phyloP scores from a whole-genome alignment of 225 moss, liverwort and hornwort genomes.

The Polytrichum formosum region DNA sequence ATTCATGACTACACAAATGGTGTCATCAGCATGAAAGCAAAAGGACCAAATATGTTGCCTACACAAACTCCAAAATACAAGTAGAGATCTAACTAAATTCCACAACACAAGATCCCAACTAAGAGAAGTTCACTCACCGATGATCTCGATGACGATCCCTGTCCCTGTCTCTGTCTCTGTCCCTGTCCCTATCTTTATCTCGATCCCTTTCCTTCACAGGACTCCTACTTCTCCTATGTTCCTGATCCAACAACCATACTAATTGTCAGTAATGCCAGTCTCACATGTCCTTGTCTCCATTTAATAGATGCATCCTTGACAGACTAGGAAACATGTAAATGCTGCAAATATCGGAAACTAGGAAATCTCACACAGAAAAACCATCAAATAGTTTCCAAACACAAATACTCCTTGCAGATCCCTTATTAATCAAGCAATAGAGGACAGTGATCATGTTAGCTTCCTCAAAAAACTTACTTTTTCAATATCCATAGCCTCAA shows the following conservation, averaged over 20 bases:
- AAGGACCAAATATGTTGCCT: too few relatives aligned
- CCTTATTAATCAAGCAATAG: neutral
- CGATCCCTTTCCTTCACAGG: constrained; percentile 89
- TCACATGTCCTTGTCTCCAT: neutral
- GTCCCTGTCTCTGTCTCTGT: constrained; percentile 77
- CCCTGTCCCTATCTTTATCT: constrained; percentile 77
- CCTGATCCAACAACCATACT: constrained; percentile 37
- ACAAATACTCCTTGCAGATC: too few relatives aligned
- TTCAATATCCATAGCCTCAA: constrained; percentile 73
- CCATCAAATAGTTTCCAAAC: too few relatives aligned
- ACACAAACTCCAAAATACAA: too few relatives aligned
- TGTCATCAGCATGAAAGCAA: too few relatives aligned
- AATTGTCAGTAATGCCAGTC: neutral
- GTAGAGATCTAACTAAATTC: too few relatives aligned
- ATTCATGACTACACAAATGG: too few relatives aligned
- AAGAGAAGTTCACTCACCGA: constrained; percentile 29
- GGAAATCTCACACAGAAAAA: too few relatives aligned
- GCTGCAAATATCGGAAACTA: too few relatives aligned
- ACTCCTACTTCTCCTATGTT: constrained; percentile 80
- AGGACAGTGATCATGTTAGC: neutral
- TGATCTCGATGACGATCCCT: constrained; percentile 79
- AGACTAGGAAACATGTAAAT: too few relatives aligned
- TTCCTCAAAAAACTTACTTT: constrained; percentile 38
- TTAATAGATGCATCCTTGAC: too few relatives aligned
- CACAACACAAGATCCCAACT: neutral